These are phyloP conservation scores for Chlamydomonas schloesseri DNA, from an alignment of 139 green algal species.

Conservation along the genomic window DNA sequence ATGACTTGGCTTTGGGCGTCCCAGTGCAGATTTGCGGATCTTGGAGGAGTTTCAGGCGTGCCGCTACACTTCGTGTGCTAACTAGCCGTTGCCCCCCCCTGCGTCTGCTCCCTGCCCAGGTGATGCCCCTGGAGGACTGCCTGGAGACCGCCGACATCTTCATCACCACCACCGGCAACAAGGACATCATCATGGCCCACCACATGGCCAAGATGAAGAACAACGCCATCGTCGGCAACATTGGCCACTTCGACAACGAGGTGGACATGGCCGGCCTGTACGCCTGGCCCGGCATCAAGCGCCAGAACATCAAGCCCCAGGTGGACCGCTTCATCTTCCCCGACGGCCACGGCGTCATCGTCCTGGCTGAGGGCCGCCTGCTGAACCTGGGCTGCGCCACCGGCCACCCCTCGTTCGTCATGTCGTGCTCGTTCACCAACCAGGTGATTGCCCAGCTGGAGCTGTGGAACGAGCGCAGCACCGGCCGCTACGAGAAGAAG, in stretches of 20 bases:
- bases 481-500: conserved; percentile 99
- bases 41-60: too few relatives aligned
- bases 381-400: conserved; percentile 99
- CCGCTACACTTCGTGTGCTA: too few relatives aligned
- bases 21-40: too few relatives aligned
- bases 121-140: conserved; percentile 90
- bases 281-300: conserved; percentile 91
- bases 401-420: conserved; percentile 99
- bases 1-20: too few relatives aligned
- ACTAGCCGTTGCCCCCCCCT: too few relatives aligned
- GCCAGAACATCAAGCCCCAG: conserved; percentile 99
- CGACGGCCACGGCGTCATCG: conserved; percentile 97
- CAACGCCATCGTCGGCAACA: conserved; percentile 99
- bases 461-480: conserved; percentile 97
- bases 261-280: conserved; percentile 98
- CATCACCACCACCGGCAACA: conserved; percentile 99
- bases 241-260: conserved; percentile 99
- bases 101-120: too few relatives aligned
- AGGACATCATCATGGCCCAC: conserved; percentile 97
- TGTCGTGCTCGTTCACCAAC: conserved; percentile 99
- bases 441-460: conserved; percentile 99
- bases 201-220: conserved; percentile 99
- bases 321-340: conserved; percentile 98
- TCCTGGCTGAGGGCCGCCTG: conserved; percentile 98
- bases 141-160: conserved; percentile 96